phyloP scores from a whole-genome alignment of 2,329 filamentous ascomycete genomes.

The Botryotinia calthae region DNA sequence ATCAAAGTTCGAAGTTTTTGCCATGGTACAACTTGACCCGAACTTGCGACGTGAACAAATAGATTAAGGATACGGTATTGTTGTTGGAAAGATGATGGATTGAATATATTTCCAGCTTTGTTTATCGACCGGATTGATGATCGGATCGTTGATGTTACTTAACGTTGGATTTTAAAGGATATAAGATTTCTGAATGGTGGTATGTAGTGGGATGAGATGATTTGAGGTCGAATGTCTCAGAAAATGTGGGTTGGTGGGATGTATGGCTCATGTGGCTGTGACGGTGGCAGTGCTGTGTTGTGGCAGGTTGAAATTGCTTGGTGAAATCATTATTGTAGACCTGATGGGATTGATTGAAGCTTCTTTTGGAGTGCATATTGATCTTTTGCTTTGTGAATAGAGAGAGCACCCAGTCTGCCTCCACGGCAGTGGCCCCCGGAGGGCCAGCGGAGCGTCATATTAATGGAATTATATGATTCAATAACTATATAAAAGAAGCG shows the following conservation, averaged over 20 bases:
- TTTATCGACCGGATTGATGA: neutral
- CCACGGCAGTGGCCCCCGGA: slow-evolving; percentile 4
- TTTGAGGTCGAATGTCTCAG: neutral
- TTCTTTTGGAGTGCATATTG: no score
- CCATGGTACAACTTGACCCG: neutral
- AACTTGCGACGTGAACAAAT: neutral
- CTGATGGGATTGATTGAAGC: neutral
- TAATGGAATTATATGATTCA: neutral
- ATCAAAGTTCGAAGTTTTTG: neutral
- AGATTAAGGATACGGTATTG: neutral
- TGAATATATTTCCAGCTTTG: neutral
- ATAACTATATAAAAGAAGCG: no score
- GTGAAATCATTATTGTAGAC: neutral
- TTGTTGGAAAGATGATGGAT: neutral
- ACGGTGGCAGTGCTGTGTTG: neutral
- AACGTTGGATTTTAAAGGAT: neutral
- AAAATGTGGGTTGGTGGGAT: neutral
- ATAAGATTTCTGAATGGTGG: neutral
- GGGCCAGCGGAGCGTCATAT: neutral
- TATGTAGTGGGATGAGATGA: neutral
- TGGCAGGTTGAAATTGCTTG: neutral
- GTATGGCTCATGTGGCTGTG: neutral
- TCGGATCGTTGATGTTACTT: neutral
- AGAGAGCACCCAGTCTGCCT: neutral
- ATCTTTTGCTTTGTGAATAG: neutral